These are phyloP conservation scores for Phanerochaete carnosa DNA, from an alignment of 768 basidiomycete genomes.

Conservation along the genomic window DNA sequence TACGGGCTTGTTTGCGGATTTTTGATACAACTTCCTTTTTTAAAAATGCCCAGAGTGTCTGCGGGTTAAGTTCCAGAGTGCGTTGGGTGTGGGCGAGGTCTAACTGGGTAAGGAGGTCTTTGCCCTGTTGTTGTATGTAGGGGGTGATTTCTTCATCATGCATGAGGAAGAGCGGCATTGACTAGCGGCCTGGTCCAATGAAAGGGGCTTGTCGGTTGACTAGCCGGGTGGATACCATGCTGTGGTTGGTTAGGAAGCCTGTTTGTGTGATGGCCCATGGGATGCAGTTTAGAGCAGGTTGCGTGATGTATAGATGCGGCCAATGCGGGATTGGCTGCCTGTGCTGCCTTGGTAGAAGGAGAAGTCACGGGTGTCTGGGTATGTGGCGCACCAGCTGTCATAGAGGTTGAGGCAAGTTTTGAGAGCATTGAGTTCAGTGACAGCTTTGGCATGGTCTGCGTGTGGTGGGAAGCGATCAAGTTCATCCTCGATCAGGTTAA, in stretches of 20 bases:
- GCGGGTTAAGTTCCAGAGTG: too few species aligned
- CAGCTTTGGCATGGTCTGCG: not conserved
- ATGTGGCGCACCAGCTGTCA: constrained; percentile 14
- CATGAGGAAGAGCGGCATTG: not conserved
- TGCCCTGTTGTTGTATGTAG: too few species aligned
- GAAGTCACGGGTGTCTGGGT: not conserved
- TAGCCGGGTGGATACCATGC: not conserved
- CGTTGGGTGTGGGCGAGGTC: too few species aligned
- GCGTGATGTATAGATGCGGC: not conserved
- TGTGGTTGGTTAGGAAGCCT: too few species aligned
- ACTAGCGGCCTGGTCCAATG: not conserved
- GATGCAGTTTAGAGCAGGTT: too few species aligned
- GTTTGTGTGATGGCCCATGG: too few species aligned
- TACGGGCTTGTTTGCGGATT: too few species aligned
- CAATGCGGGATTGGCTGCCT: not conserved
- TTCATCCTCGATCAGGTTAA: constrained; percentile 15
- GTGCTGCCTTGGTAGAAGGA: not conserved
- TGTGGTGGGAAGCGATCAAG: constrained; percentile 15
- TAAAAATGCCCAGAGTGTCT: too few species aligned
- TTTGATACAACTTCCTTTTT: too few species aligned
- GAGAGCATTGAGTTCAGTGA: constrained; percentile 4
- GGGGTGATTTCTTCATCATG: not conserved
- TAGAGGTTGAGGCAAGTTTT: not conserved
- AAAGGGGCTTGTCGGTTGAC: not conserved
- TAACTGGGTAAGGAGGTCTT: too few species aligned